Base-by-base conservation (phyloP, 352 stramenopile genomes). In the Pythium aristosporum region DNA sequence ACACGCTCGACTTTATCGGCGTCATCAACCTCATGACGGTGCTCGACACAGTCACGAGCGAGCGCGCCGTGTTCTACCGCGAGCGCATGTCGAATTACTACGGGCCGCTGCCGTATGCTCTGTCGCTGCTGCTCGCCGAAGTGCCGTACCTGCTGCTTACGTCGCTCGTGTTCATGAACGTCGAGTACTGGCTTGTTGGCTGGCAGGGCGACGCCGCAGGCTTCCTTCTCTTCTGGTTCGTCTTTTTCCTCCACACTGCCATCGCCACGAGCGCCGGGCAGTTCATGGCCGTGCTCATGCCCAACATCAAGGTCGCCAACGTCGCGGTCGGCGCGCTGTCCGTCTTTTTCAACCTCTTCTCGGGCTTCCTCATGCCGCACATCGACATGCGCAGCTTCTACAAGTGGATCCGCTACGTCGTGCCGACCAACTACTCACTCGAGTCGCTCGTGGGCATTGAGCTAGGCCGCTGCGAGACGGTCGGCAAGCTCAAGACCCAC, bases 1-100 rank as follows among this genome's bases (percentile, higher is more conserved):
- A 88, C 66, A 85, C 65, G 15, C 77, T 88, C 69, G 77, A 87
- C 39, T 88, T 89, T 57, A 88, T 88, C 41, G 71, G 76, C 59
- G 59, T 75, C 36, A 71, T 82, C 49, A 61, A 73, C 57, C 20
- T 79, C 32, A 80, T 76, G 61, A 74, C 68, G 7, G 69, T 74
- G 43, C 60, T 80, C 11, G 65, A 75, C 36, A 68, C 61, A 1
- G 52, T 65, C 13, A 62, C 18, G 11, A 47, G 30, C 30, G 68
- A 80, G 43, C 66, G 73, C 23, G 52, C 63, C 5, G 67, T 77
- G 11, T 80, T 69, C 46, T 80, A 80, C 39, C 69, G 67, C 15
- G 68, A 80, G 34, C 72, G 67, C 51, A 73, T 71, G 71, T 82
- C 76, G 13, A 75, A 84, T 39, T 82, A 79, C 58, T 87, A 85